A percentile compares a stretch with the other conserved stretches of the same genome.
Evolutionary conservation across 2,329 filamentous ascomycete genomes (phyloP).

Genomic region (Aaosphaeria pasadenensis): DNA sequence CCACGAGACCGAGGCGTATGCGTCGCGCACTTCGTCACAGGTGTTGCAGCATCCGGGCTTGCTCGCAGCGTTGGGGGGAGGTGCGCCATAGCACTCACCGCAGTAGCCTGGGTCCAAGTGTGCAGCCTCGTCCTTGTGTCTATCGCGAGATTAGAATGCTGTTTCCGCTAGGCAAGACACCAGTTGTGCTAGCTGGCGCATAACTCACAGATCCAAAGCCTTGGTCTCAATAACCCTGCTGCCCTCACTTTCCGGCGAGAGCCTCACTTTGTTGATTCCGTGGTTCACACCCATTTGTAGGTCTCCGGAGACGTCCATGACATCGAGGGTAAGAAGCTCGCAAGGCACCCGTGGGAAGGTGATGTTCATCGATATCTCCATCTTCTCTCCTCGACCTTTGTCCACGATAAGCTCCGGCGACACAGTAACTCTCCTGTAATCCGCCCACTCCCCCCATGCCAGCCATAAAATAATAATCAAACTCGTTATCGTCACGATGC

Average conservation of each 20-base stretch:
- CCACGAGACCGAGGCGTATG: slow-evolving; percentile 87
- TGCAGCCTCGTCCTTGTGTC: slow-evolving; percentile 63
- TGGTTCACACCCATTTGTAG: slow-evolving; percentile 93
- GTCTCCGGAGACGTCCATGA: slow-evolving; percentile 98
- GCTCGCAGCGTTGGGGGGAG: slow-evolving; percentile 63
- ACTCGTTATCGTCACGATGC: slow-evolving; percentile 89
- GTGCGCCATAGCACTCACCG: slow-evolving; percentile 86
- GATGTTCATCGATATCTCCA: slow-evolving; percentile 98
- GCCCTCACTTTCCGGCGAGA: slow-evolving; percentile 70
- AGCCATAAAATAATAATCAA: slow-evolving; percentile 85
- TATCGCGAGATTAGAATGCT: slow-evolving; percentile 25
- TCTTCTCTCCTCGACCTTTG: slow-evolving; percentile 94
- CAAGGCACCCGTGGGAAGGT: slow-evolving; percentile 93
- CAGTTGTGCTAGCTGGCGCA: not conserved
- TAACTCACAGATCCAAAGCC: slow-evolving; percentile 37
- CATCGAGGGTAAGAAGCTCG: slow-evolving; percentile 92
- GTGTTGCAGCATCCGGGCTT: slow-evolving; percentile 96
- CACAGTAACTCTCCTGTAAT: slow-evolving; percentile 82
- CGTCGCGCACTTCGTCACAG: slow-evolving; percentile 93
- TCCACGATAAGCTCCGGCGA: slow-evolving; percentile 94
- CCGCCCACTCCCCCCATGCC: slow-evolving; percentile 91
- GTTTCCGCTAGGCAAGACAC: not conserved
- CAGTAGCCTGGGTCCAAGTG: slow-evolving; percentile 93
- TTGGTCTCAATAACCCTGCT: slow-evolving; percentile 50
- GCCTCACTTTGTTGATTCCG: slow-evolving; percentile 85